These are phyloP conservation scores for Pseudoneurospora amorphoporcata DNA, from an alignment of 495 filamentous ascomycete species.

Conservation along the genomic window DNA sequence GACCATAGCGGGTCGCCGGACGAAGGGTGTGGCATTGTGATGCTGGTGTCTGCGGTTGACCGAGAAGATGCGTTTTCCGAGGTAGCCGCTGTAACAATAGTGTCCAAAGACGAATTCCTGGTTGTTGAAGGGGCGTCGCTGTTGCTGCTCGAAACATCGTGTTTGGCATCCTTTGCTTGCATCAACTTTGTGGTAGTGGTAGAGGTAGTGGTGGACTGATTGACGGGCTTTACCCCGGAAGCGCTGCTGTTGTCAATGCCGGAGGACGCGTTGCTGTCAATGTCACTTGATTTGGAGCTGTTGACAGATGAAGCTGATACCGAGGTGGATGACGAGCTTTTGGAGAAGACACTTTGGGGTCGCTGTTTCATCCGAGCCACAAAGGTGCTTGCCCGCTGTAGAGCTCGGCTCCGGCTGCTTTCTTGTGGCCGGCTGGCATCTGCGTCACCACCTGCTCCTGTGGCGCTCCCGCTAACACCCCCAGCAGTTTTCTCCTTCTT, in stretches of 20 bases:
- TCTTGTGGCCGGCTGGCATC: conserved; percentile 17
- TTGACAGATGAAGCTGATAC: conserved; percentile 17
- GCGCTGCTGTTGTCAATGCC: conserved; percentile 2
- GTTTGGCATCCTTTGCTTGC: neutral
- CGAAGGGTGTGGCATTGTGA: conserved; percentile 33
- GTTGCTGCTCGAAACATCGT: conserved; percentile 13
- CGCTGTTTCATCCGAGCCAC: conserved; percentile 32
- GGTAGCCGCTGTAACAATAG: conserved; percentile 43
- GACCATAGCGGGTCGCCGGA: conserved; percentile 83
- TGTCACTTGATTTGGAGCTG: conserved; percentile 12
- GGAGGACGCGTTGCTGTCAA: conserved; percentile 7
- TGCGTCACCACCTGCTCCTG: conserved; percentile 16
- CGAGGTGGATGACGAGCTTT: conserved; percentile 15
- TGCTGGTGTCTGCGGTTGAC: conserved; percentile 31
- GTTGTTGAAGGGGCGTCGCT: conserved; percentile 28
- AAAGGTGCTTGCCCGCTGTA: conserved; percentile 26
- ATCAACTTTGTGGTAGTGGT: conserved; percentile 1
- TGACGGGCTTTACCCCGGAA: conserved; percentile 5
- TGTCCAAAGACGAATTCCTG: conserved; percentile 39
- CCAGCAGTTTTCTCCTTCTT: conserved; percentile 19
- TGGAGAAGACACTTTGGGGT: conserved; percentile 27
- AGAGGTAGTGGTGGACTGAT: neutral
- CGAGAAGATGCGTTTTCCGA: conserved; percentile 52
- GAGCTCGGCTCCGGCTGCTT: conserved; percentile 16
- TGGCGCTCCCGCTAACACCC: conserved; percentile 20